Percentiles rank a stretch among this genome's conserved stretches.
Conservation (phyloP, 495 filamentous ascomycete genomes). For the Oleoguttula mirabilis region DNA sequence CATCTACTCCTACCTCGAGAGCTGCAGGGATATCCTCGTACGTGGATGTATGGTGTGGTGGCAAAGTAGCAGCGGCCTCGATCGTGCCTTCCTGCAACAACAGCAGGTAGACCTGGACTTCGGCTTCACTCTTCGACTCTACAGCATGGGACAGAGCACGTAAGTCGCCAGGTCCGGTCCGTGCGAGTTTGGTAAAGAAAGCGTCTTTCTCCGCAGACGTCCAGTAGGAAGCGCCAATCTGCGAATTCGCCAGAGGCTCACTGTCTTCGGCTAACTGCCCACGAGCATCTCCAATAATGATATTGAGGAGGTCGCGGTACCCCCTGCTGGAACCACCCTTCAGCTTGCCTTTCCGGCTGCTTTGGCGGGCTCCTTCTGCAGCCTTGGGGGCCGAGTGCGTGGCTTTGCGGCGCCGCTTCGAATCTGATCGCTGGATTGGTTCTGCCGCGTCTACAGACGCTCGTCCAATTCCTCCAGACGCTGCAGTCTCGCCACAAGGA, state of each 20-base stretch:
- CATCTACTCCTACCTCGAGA: constrained; percentile 54
- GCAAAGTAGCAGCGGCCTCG: constrained; percentile 21
- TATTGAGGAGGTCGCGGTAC: constrained; percentile 5
- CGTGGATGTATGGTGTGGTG: constrained; percentile 18
- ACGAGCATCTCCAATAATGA: neutral
- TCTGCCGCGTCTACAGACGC: neutral
- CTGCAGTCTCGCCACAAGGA: neutral
- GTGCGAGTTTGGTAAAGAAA: constrained; percentile 53
- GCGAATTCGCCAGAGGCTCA: constrained; percentile 29
- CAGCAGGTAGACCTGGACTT: constrained; percentile 56
- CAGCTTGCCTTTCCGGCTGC: neutral
- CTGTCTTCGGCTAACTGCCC: neutral
- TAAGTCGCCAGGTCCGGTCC: constrained; percentile 49
- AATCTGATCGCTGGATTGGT: neutral
- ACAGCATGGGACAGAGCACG: constrained; percentile 50
- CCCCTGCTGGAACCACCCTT: neutral
- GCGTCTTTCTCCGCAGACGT: constrained; percentile 51
- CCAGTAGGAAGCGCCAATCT: constrained; percentile 61
- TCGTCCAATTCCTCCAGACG: neutral
- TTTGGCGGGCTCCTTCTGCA: neutral
- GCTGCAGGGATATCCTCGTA: constrained; percentile 53
- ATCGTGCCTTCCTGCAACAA: constrained; percentile 43
- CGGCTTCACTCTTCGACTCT: constrained; percentile 57
- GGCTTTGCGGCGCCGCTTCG: neutral
- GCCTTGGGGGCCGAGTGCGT: neutral